These are phyloP conservation scores for Stephania cephalantha DNA, from an alignment of 164 flowering plant species.

Conservation along the genomic window DNA sequence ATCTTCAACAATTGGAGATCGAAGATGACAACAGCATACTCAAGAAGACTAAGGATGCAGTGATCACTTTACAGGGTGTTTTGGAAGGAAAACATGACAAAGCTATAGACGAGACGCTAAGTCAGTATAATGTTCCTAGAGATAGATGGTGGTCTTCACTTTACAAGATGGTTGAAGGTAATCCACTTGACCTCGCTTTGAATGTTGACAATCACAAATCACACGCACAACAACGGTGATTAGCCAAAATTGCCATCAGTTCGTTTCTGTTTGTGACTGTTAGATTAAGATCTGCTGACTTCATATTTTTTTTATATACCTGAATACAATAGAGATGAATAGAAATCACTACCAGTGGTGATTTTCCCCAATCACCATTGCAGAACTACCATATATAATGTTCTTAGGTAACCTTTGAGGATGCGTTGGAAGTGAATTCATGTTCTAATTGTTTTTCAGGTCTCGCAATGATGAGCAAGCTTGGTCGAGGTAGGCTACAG, in stretches of 20 bases:
- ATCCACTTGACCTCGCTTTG: no score
- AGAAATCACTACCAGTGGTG: no score
- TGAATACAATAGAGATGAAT: no score
- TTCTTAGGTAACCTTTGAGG: background rate
- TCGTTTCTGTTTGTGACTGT: no score
- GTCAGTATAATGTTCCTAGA: slow-evolving; percentile 50
- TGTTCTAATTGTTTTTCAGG: slow-evolving; percentile 39
- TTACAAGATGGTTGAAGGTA: slow-evolving; percentile 94
- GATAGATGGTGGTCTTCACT: slow-evolving; percentile 98
- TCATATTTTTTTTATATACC: no score
- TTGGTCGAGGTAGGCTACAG: slow-evolving; percentile 55
- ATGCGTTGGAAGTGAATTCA: background rate
- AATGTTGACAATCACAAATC: no score
- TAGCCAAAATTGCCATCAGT: no score
- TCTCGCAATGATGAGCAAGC: slow-evolving; percentile 70
- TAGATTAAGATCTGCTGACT: no score
- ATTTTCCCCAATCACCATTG: no score
- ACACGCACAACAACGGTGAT: no score
- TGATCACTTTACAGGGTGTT: slow-evolving; percentile 69
- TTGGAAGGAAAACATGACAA: slow-evolving; percentile 85
- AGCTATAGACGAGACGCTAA: slow-evolving; percentile 67
- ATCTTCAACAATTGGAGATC: slow-evolving; percentile 64
- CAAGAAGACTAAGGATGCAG: slow-evolving; percentile 80
- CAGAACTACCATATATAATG: background rate
- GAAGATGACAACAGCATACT: slow-evolving; percentile 68